phyloP scores from a whole-genome alignment of 202 grass and related monocot genomes.

The Bolboschoenoplectus hybrid region DNA sequence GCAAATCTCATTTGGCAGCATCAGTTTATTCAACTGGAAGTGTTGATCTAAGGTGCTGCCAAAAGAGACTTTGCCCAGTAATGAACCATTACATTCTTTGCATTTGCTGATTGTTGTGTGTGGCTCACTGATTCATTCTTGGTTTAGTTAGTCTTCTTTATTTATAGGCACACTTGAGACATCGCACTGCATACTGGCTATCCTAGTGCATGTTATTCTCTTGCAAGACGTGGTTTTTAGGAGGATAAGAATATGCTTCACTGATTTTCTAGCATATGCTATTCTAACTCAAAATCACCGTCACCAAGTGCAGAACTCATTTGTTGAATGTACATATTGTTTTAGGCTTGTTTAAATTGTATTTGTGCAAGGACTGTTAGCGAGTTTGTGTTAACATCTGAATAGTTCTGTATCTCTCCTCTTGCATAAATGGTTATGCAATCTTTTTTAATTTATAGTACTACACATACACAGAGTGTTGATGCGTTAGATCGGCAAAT shows the following conservation, averaged over 20 bases:
- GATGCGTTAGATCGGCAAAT: neutral
- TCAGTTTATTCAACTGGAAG: neutral
- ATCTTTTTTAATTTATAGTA: neutral
- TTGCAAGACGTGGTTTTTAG: neutral
- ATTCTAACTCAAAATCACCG: neutral
- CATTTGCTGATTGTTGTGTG: neutral
- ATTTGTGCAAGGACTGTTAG: neutral
- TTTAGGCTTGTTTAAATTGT: neutral
- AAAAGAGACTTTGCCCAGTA: conserved; percentile 52
- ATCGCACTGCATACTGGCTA: neutral
- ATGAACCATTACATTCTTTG: conserved; percentile 36
- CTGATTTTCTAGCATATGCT: conserved; percentile 13
- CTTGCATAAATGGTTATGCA: neutral
- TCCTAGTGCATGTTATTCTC: neutral
- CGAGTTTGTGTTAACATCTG: neutral
- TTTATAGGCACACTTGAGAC: conserved; percentile 31
- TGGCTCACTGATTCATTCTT: neutral
- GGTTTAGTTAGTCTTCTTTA: neutral
- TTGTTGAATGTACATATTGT: neutral
- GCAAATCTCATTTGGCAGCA: conserved; percentile 70
- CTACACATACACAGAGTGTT: neutral
- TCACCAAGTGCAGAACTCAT: neutral
- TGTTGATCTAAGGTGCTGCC: conserved; percentile 36
- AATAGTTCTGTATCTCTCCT: neutral
- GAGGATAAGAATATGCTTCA: conserved; percentile 32